Conservation (phyloP, 495 filamentous ascomycete species). For the Lichina pygmaea region DNA sequence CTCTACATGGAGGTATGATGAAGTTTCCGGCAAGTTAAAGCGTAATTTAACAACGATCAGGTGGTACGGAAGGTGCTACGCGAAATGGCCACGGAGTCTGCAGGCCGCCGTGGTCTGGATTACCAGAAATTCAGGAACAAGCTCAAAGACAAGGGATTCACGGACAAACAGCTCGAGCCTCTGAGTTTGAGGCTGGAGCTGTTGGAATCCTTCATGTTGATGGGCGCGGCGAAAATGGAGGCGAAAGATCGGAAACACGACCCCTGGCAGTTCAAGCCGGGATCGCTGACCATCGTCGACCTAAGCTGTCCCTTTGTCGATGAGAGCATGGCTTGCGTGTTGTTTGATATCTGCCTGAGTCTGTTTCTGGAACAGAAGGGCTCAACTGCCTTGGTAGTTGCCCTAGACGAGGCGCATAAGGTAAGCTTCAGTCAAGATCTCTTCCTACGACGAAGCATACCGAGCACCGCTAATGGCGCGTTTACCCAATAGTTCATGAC, state of each 20-base stretch:
- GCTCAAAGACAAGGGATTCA: not conserved
- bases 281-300: conserved; percentile 44
- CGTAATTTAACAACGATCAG: not conserved
- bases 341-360: not conserved
- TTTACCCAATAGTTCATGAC: not conserved
- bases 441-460: not conserved
- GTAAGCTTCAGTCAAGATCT: not conserved
- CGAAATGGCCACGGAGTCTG: not conserved
- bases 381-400: not conserved
- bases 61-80: not conserved
- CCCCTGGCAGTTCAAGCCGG: conserved; percentile 14
- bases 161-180: not conserved
- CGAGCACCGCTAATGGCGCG: not conserved
- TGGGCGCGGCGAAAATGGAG: not conserved
- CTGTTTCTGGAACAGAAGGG: not conserved
- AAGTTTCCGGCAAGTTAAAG: not conserved
- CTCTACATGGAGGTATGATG: not conserved
- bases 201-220: not conserved
- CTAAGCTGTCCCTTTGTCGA: conserved; percentile 47
- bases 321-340: conserved; percentile 28
- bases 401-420: not conserved
- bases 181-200: not conserved
- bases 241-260: not conserved
- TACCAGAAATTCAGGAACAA: not conserved
- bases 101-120: not conserved